These are phyloP conservation scores for Hysterium pulicare DNA, from an alignment of 2,329 filamentous ascomycete species.

Conservation along the genomic window DNA sequence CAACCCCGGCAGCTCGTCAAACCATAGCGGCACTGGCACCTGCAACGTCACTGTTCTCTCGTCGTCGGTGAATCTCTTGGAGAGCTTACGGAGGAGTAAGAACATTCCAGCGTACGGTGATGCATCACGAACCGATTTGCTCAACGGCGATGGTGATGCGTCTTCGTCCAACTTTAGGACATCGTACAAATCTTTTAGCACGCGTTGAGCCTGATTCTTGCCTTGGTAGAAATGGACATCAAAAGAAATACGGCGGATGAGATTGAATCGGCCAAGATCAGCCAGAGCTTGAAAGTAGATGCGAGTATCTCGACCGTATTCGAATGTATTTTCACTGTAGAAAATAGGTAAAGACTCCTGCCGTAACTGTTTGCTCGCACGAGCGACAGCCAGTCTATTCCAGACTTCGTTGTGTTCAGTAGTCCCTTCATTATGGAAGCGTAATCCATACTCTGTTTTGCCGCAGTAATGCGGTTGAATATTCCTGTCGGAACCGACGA, in stretches of 20 bases:
- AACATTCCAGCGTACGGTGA: not conserved
- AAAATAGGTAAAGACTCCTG: not conserved
- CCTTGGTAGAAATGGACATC: not conserved
- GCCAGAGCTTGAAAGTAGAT: not conserved
- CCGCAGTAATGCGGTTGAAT: not conserved
- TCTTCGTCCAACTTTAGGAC: not conserved
- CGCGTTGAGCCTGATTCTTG: not conserved
- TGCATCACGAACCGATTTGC: not conserved
- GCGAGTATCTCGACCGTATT: not conserved
- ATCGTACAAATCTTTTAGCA: not conserved
- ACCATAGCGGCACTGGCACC: constrained; percentile 1
- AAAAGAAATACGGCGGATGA: not conserved
- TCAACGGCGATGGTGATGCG: not conserved
- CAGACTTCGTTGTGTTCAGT: not conserved
- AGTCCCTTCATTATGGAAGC: not conserved
- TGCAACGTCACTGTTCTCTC: not conserved
- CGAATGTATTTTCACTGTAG: constrained; percentile 1
- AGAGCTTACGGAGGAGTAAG: not conserved
- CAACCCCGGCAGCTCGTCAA: not conserved
- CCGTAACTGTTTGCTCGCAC: not conserved
- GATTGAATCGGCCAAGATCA: not conserved
- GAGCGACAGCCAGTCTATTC: not conserved
- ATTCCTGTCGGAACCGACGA: not conserved
- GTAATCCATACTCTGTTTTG: not conserved
- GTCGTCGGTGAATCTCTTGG: not conserved